phyloP scores from a whole-genome alignment of 441 rosid species.

The Theobroma grandiflorum region DNA sequence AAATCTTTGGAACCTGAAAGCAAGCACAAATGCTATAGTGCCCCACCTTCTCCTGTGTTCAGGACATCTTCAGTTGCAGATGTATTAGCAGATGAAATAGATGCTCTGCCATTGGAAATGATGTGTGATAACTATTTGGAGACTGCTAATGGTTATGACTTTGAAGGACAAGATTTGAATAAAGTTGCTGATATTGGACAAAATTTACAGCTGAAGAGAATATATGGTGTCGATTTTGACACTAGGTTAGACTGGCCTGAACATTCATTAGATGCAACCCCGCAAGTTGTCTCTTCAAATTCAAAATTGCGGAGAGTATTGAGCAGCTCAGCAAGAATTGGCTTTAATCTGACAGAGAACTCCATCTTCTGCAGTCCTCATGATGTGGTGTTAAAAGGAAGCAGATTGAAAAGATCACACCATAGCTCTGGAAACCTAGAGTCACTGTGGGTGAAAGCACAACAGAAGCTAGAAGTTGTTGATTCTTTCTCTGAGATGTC shows the following conservation, averaged over 20 bases:
- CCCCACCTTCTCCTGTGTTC: constrained; percentile 87
- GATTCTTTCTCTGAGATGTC: constrained; percentile 46
- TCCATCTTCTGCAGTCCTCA: constrained; percentile 44
- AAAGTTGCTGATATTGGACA: constrained; percentile 42
- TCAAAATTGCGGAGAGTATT: constrained; percentile 67
- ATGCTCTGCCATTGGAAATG: constrained; percentile 53
- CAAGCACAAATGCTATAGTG: constrained; percentile 81
- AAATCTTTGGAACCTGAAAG: constrained; percentile 60
- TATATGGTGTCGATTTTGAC: constrained; percentile 51
- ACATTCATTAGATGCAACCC: constrained; percentile 69
- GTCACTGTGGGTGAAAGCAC: constrained; percentile 51
- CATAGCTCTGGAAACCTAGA: constrained; percentile 70
- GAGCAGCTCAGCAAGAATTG: constrained; percentile 80
- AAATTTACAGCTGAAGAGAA: constrained; percentile 50
- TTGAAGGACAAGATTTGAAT: constrained; percentile 35
- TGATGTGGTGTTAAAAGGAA: constrained; percentile 44
- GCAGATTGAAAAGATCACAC: constrained; percentile 69
- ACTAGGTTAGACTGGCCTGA: constrained; percentile 88
- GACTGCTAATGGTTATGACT: constrained; percentile 32
- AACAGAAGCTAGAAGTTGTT: constrained; percentile 49
- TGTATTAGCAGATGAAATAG: constrained; percentile 70
- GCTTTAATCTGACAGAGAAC: constrained; percentile 54
- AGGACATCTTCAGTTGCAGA: constrained; percentile 81
- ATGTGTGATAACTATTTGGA: constrained; percentile 45
- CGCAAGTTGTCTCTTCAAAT: constrained; percentile 61